Conservation (phyloP, 495 filamentous ascomycete species). For the Trichocladium uniseriatum region DNA sequence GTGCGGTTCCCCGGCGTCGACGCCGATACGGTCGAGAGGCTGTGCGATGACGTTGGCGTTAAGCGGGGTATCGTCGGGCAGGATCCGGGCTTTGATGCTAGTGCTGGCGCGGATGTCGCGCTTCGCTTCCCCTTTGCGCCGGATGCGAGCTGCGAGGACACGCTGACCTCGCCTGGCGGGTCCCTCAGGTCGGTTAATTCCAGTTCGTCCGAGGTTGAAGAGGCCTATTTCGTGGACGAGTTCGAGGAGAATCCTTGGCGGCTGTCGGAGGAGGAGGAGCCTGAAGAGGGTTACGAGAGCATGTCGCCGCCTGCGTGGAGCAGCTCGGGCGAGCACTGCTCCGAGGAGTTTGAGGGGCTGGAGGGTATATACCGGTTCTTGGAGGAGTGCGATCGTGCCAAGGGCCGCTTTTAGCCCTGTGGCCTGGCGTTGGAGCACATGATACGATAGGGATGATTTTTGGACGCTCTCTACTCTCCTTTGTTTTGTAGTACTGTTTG, state of each 20-base stretch:
- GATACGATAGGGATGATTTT: background rate
- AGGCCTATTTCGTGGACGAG: constrained; percentile 31
- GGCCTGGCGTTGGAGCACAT: background rate
- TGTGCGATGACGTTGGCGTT: constrained; percentile 82
- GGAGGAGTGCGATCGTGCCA: constrained; percentile 68
- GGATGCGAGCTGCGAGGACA: constrained; percentile 29
- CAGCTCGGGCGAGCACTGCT: constrained; percentile 37
- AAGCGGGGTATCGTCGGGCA: constrained; percentile 65
- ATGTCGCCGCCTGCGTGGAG: constrained; percentile 36
- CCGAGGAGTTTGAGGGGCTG: constrained; percentile 61
- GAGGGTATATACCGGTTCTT: constrained; percentile 84
- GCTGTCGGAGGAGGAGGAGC: constrained; percentile 24
- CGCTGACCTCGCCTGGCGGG: constrained; percentile 43
- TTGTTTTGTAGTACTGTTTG: background rate
- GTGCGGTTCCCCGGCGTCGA: constrained; percentile 91
- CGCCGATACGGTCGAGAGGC: constrained; percentile 65
- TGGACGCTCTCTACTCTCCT: constrained; percentile 3
- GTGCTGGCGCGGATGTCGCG: constrained; percentile 58
- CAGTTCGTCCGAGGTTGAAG: constrained; percentile 34
- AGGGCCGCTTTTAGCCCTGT: constrained; percentile 21
- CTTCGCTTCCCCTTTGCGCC: constrained; percentile 82
- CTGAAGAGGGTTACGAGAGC: constrained; percentile 44
- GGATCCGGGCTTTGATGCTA: constrained; percentile 61
- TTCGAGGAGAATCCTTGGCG: constrained; percentile 38
- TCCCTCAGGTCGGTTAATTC: constrained; percentile 38